A percentile compares a stretch with the other conserved stretches of the same genome.
These are phyloP conservation scores for Penicillium desertorum DNA, from an alignment of 495 filamentous ascomycete genomes.

Conservation along the genomic window DNA sequence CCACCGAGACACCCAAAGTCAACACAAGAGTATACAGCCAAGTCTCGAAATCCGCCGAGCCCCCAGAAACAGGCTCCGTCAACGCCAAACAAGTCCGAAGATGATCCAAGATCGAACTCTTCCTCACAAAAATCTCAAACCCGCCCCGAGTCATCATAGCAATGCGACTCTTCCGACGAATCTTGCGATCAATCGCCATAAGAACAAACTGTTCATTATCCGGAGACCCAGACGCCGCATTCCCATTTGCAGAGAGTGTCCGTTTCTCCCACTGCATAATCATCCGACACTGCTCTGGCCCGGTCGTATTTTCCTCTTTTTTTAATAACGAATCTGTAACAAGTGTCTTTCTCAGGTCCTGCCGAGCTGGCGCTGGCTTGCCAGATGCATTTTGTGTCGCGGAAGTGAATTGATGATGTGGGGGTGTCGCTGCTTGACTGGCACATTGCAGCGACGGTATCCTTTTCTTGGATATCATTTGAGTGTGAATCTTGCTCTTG, in stretches of 20 bases:
- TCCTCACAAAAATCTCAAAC: conserved; percentile 26
- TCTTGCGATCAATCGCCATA: conserved; percentile 28
- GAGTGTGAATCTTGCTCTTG: conserved; percentile 14
- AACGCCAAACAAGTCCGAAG: conserved; percentile 24
- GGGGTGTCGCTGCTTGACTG: conserved; percentile 1
- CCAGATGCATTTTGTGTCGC: conserved; percentile 24
- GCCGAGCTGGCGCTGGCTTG: conserved; percentile 11
- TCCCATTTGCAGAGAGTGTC: not conserved
- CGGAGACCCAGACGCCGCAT: not conserved
- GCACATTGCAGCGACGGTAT: conserved; percentile 28
- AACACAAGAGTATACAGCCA: conserved; percentile 38
- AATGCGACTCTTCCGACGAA: conserved; percentile 26
- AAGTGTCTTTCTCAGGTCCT: conserved; percentile 11
- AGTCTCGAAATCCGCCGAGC: conserved; percentile 19
- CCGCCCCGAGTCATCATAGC: conserved; percentile 27
- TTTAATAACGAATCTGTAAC: conserved; percentile 24
- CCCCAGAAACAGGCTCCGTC: conserved; percentile 14
- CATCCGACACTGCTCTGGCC: conserved; percentile 17
- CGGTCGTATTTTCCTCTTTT: conserved; percentile 10
- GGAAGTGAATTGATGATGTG: conserved; percentile 21
- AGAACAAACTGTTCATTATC: conserved; percentile 24
- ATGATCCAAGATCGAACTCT: conserved; percentile 25
- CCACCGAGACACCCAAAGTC: conserved; percentile 39
- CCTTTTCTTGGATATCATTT: conserved; percentile 12
- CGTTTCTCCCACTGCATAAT: conserved; percentile 32